Evolutionary conservation across 2,329 filamentous ascomycete species (phyloP).

Genomic region (Trichophyton schoenleinii): DNA sequence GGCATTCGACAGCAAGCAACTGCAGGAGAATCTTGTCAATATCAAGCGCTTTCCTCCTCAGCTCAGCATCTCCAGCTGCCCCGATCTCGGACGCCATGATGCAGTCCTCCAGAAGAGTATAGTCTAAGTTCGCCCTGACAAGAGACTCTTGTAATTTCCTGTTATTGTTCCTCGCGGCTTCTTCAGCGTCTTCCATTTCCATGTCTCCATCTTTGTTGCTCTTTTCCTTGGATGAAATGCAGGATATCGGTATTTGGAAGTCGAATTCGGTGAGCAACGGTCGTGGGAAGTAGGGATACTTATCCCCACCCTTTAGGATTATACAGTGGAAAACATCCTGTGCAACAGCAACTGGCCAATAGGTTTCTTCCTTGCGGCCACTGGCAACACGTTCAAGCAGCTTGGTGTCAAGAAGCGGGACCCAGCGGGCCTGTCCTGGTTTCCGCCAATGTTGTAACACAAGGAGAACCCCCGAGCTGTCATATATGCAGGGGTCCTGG

Average conservation of each 20-base stretch:
- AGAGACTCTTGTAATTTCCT: constrained; percentile 66
- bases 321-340: constrained; percentile 94
- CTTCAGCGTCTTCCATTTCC: constrained; percentile 25
- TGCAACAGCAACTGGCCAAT: constrained; percentile 92
- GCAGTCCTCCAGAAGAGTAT: constrained; percentile 63
- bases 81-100: constrained; percentile 55
- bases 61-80: constrained; percentile 51
- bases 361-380: constrained; percentile 75
- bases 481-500: constrained; percentile 90
- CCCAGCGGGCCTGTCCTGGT: constrained; percentile 75
- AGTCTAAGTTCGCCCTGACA: constrained; percentile 59
- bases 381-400: constrained; percentile 67
- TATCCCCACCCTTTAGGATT: constrained; percentile 90
- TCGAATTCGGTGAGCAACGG: constrained; percentile 87
- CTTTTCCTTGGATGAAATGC: constrained; percentile 32
- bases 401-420: constrained; percentile 81
- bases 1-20: constrained; percentile 77
- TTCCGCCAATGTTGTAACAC: constrained; percentile 84
- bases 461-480: constrained; percentile 77
- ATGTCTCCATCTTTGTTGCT: constrained; percentile 29
- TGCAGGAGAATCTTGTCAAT: constrained; percentile 85
- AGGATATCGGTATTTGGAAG: constrained; percentile 69
- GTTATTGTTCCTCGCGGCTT: constrained; percentile 39
- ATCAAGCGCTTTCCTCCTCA: constrained; percentile 64
- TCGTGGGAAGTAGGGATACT: constrained; percentile 83